These are phyloP conservation scores for Aureobasidium sp. DNA, from an alignment of 2,329 filamentous ascomycete species.

Conservation along the genomic window DNA sequence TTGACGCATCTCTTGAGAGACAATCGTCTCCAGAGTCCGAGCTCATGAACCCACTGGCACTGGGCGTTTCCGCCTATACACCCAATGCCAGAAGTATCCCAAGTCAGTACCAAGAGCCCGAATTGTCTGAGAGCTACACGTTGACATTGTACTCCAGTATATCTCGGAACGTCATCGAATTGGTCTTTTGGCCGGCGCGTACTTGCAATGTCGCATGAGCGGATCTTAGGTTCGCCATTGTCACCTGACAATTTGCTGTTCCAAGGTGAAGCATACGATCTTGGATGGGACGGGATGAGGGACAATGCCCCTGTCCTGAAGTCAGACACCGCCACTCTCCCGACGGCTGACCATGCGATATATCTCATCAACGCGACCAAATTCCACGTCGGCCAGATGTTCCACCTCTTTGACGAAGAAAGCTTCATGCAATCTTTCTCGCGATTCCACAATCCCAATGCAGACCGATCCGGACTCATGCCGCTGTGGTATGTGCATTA, in stretches of 20 bases:
- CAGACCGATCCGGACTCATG: neutral
- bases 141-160: constrained; percentile 27
- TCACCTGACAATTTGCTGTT: constrained; percentile 41
- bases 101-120: no score
- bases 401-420: constrained; percentile 49
- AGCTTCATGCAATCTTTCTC: constrained; percentile 42
- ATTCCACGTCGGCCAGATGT: constrained; percentile 49
- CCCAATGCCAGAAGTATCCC: no score
- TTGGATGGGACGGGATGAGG: neutral
- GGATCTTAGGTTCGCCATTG: constrained; percentile 46
- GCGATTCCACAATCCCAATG: constrained; percentile 33
- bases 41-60: no score
- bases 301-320: constrained; percentile 32
- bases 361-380: constrained; percentile 52
- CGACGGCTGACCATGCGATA: constrained; percentile 45
- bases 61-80: no score
- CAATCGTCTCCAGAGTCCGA: no score
- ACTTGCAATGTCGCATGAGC: constrained; percentile 43
- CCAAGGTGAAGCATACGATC: neutral
- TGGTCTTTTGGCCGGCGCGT: constrained; percentile 49
- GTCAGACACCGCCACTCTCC: constrained; percentile 35
- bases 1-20: no score
- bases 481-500: constrained; percentile 49
- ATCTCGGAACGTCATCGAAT: constrained; percentile 50
- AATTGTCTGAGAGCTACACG: no score